A percentile compares a stretch with the other conserved stretches of the same genome.
phyloP scores from a whole-genome alignment of 2,329 filamentous ascomycete genomes.

The Phaeophleospora eucalypticola region DNA sequence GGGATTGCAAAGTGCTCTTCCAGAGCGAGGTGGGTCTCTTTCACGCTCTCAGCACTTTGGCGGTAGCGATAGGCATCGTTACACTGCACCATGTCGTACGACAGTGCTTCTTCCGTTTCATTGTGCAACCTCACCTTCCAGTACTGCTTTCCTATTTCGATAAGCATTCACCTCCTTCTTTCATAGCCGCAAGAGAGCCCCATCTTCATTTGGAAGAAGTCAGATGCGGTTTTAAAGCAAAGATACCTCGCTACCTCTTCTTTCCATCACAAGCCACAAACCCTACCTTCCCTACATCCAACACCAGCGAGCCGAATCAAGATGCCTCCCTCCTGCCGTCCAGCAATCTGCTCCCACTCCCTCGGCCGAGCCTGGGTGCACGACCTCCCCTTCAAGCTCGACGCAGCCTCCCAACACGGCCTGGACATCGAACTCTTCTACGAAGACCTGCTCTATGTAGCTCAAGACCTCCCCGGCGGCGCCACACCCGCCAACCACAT shows the following conservation, averaged over 20 bases:
- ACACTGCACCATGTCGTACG: background rate
- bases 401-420: slow-evolving; percentile 61
- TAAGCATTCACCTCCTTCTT: background rate
- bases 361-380: slow-evolving; percentile 71
- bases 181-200: background rate
- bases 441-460: slow-evolving; percentile 66
- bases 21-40: background rate
- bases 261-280: no score
- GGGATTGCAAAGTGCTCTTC: background rate
- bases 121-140: no score
- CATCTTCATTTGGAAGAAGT: background rate
- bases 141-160: background rate
- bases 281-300: no score
- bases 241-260: background rate
- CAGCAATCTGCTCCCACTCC: slow-evolving; percentile 73
- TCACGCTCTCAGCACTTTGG: no score
- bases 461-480: slow-evolving; percentile 44
- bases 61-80: no score
- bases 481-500: slow-evolving; percentile 47
- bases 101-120: no score
- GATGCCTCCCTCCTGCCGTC: slow-evolving; percentile 42
- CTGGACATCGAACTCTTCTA: slow-evolving; percentile 75
- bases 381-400: slow-evolving; percentile 61
- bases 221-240: no score
- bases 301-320: background rate